Conservation (phyloP, 129 eudicot genomes). For the Glebionis coronaria region DNA sequence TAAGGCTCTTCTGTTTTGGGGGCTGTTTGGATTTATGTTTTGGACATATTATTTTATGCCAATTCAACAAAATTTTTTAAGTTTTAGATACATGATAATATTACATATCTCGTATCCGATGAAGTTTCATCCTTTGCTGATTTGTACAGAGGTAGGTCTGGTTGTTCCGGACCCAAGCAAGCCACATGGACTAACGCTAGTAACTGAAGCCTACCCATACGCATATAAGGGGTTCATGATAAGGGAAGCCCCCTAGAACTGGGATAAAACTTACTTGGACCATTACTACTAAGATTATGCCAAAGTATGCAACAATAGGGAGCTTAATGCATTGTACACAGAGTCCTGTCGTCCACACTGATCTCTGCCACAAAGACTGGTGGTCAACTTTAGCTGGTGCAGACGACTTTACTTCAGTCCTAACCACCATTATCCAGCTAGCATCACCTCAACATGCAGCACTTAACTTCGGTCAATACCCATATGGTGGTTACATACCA, state of each 20-base stretch:
- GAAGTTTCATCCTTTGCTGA: background rate
- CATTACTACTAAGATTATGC: constrained; percentile 67
- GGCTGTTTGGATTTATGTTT: background rate
- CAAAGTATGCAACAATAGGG: constrained; percentile 57
- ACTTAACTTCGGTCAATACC: too few relatives aligned
- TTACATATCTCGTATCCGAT: background rate
- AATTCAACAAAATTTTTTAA: too few relatives aligned
- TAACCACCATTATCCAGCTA: too few relatives aligned
- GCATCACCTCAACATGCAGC: too few relatives aligned
- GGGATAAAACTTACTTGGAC: constrained; percentile 68
- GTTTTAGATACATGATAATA: too few relatives aligned
- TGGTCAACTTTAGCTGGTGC: too few relatives aligned
- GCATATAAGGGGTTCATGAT: constrained; percentile 90
- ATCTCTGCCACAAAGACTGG: too few relatives aligned
- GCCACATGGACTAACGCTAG: constrained; percentile 74
- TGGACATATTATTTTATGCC: too few relatives aligned
- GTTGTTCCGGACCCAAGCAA: constrained; percentile 81
- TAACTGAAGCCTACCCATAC: constrained; percentile 83
- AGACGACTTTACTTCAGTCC: too few relatives aligned
- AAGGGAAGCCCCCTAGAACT: constrained; percentile 71
- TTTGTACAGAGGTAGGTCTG: constrained; percentile 77
- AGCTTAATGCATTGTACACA: constrained; percentile 91
- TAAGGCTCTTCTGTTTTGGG: background rate
- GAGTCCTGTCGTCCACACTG: constrained; percentile 95
- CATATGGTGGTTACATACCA: constrained; percentile 92